These are phyloP conservation scores for Irpex sp. DNA, from an alignment of 1,284 basidiomycete genomes.

Conservation along the genomic window DNA sequence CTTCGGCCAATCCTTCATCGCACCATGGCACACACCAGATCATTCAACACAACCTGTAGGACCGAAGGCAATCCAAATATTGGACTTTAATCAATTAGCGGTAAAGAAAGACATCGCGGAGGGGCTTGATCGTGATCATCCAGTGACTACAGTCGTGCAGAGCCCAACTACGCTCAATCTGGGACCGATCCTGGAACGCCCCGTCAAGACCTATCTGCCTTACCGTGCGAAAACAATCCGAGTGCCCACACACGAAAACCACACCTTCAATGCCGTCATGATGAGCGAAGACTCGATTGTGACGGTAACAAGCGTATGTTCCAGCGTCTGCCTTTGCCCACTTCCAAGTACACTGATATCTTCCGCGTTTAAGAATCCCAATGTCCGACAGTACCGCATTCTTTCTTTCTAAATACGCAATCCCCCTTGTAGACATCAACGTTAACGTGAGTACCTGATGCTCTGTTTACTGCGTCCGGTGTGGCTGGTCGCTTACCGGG, in stretches of 20 bases:
- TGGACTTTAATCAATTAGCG: constrained; percentile 51
- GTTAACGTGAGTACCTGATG: constrained; percentile 1
- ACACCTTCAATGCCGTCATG: constrained; percentile 35
- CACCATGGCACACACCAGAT: constrained; percentile 16
- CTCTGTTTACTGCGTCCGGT: background rate
- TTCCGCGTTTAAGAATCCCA: constrained; percentile 13
- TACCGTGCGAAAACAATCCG: constrained; percentile 32
- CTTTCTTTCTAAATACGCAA: constrained; percentile 27
- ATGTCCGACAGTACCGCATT: constrained; percentile 29
- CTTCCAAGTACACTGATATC: background rate
- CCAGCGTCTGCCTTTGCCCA: background rate
- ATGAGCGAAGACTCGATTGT: constrained; percentile 50
- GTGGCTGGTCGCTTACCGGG: background rate
- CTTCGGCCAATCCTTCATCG: constrained; percentile 46
- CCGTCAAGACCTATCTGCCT: constrained; percentile 43
- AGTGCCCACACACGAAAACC: constrained; percentile 14
- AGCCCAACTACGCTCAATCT: constrained; percentile 6
- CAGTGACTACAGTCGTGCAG: constrained; percentile 18
- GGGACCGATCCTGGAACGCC: constrained; percentile 30
- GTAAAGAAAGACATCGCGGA: constrained; percentile 26
- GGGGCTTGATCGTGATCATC: constrained; percentile 10
- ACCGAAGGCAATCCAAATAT: constrained; percentile 20
- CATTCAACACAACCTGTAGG: background rate
- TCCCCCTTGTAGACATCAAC: background rate
- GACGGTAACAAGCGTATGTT: constrained; percentile 10